Conservation (phyloP, 805 yeast species). For the Priceomyces melissophilus region DNA sequence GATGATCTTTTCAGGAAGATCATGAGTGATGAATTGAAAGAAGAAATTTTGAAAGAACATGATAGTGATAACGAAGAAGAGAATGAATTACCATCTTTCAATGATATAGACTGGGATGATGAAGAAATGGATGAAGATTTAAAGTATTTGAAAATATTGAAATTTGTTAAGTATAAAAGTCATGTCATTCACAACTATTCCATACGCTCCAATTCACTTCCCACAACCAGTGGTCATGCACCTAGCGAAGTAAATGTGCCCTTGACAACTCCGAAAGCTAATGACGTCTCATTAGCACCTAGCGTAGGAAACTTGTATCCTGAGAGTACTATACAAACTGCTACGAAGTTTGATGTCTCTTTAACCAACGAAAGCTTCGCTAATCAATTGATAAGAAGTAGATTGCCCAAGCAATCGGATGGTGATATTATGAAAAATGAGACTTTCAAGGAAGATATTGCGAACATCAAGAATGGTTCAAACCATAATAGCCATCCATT, state of each 20-base stretch:
- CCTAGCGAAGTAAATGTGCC: slow-evolving; percentile 1
- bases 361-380: slow-evolving; percentile 19
- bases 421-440: slow-evolving; percentile 25
- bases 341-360: slow-evolving; percentile 19
- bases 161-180: slow-evolving; percentile 39
- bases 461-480: slow-evolving; percentile 19
- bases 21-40: slow-evolving; percentile 36
- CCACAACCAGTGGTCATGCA: neutral
- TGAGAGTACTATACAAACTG: slow-evolving; percentile 11
- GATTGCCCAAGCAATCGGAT: slow-evolving; percentile 2
- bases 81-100: slow-evolving; percentile 14
- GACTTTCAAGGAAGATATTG: slow-evolving; percentile 25
- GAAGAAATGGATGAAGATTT: slow-evolving; percentile 46
- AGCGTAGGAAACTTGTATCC: too few species aligned
- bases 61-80: slow-evolving; percentile 30
- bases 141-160: slow-evolving; percentile 39
- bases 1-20: slow-evolving; percentile 35
- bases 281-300: neutral
- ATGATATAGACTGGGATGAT: slow-evolving; percentile 46
- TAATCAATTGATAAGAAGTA: slow-evolving; percentile 11
- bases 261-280: too few species aligned
- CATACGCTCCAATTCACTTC: neutral
- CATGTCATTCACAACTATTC: slow-evolving; percentile 8
- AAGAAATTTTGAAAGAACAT: slow-evolving; percentile 32
- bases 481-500: slow-evolving; percentile 1